Base-by-base conservation (phyloP, 139 green algal genomes). In the Chlorella sp. region DNA sequence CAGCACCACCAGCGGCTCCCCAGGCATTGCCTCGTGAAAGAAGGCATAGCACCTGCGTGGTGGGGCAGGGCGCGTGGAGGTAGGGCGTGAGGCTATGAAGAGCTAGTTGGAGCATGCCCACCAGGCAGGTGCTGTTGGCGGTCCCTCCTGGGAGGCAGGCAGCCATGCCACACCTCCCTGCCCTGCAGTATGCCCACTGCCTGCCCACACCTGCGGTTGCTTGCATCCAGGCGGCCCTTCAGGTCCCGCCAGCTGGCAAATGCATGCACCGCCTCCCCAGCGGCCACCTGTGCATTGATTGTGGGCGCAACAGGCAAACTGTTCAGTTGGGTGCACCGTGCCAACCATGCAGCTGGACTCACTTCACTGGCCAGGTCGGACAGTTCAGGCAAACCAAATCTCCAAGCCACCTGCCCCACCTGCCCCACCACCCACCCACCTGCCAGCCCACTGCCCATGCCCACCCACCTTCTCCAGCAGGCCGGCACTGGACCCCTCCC, bases 1-100 rank as follows among this genome's bases (percentile, higher is more conserved):
- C 44, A 97, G 91, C n/a, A 95, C 84, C 28, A 97, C 91, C 56
- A 97, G 88, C 26, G 94, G 94, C 86, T 95, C 91, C 12, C 1
- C 92, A 89, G 96, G 83, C 83, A 87, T 91, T 0, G 94, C 67
- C 28, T 38, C 26, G 75, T 97, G 94, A 64, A 92, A 85, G 83
- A 95, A 95, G 11, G 89, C 94, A 83, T 92, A 96, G 62, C 94
- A 89, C 25, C 91, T 90, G 36, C 90, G 38, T n/a, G n/a, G n/a
- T n/a, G n/a, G n/a, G n/a, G n/a, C n/a, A n/a, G n/a, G n/a, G n/a
- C n/a, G n/a, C n/a, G n/a, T n/a, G n/a, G n/a, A n/a, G n/a, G n/a
- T n/a, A n/a, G n/a, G n/a, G n/a, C n/a, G n/a, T n/a, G n/a, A n/a
- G n/a, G n/a, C n/a, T n/a, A n/a, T n/a, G n/a, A n/a, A n/a, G n/a